Base-by-base conservation (phyloP, 352 stramenopile genomes). In the Phytopythium helicoides region DNA sequence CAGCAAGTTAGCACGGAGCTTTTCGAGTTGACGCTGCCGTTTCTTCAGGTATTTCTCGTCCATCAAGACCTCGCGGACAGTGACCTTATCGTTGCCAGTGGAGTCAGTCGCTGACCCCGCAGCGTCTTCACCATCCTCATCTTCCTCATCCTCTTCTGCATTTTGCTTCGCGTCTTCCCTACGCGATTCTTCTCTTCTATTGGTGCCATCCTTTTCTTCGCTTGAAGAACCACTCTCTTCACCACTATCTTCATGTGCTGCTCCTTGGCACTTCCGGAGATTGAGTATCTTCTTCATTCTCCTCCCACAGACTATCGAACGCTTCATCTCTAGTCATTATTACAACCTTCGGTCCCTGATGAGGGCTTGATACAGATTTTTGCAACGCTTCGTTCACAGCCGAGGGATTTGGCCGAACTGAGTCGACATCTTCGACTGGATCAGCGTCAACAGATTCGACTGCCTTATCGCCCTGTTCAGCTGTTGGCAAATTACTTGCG, bases 21-120 rank as follows among this genome's bases (percentile, higher is more conserved):
- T 90, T 21, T 87, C 79, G 5, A 91, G 54, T 46, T 93, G 83
- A 14, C 81, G 85, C 44, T 89, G 66, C 6, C 83, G 72, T 40
- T 93, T 93, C 38, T 71, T 79, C 9, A 93, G 40, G 37, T 93
- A 93, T 50, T 76, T 76, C 14, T 91, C 78, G 42, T 93, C 83
- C 50, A 93, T 64, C 3, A 93, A 54, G 26, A 89, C 73, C 15
- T 81, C 58, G 26, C 68, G 65, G 18, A 72, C 55, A 11, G 68
- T 42, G 9, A 21, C 37, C 21, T 36, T 48, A n/a, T 44, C 26
- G 25, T 55, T 42, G 21, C 34, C 40, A 1, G 33, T 41, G 10
- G 49, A 56, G 22, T 56, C 49, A 7, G 49, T 49, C 19, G 49
- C 47, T 3, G 49, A 56, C 0, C 65, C 72, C 3, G 52, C 42